These are phyloP conservation scores for Phytophthora meadii DNA, from an alignment of 352 stramenopile species.

Conservation along the genomic window DNA sequence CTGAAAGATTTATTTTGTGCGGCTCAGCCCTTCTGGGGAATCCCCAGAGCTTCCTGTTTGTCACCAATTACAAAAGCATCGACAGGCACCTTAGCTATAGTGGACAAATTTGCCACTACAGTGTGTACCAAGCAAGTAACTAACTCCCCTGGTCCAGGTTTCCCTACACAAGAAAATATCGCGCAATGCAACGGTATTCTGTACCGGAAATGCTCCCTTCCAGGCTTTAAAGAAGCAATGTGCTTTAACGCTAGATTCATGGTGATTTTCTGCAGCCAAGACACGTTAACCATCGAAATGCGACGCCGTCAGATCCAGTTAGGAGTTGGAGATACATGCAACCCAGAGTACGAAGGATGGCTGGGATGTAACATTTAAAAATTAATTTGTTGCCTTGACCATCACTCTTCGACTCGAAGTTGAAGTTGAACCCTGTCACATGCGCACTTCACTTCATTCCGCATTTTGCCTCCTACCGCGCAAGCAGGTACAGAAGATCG, in stretches of 20 bases:
- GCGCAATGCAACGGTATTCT: slow-evolving; percentile 25
- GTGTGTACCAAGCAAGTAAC: slow-evolving; percentile 1
- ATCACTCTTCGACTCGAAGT: slow-evolving; percentile 30
- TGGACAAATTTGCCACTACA: slow-evolving; percentile 13
- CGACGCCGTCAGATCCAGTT: slow-evolving; percentile 27
- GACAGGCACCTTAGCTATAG: background rate
- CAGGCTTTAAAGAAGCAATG: slow-evolving; percentile 19
- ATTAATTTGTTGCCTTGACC: slow-evolving; percentile 9
- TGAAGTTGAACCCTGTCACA: slow-evolving; percentile 23
- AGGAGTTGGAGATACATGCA: slow-evolving; percentile 24
- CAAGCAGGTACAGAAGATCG: background rate
- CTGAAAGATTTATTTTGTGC: slow-evolving; percentile 12
- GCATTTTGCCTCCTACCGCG: slow-evolving; percentile 25
- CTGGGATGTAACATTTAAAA: slow-evolving; percentile 3
- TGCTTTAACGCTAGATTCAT: slow-evolving; percentile 46
- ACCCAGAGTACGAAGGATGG: slow-evolving; percentile 33
- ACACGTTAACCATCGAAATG: slow-evolving; percentile 24
- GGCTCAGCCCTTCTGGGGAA: slow-evolving; percentile 14
- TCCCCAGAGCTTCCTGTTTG: slow-evolving; percentile 16
- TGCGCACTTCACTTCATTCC: slow-evolving; percentile 22
- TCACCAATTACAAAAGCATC: slow-evolving; percentile 3
- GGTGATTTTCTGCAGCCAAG: slow-evolving; percentile 35
- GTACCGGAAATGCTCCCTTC: slow-evolving; percentile 21
- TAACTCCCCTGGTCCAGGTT: slow-evolving; percentile 1
- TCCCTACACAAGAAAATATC: slow-evolving; percentile 8